Conservation (phyloP, 2,329 filamentous ascomycete genomes). For the Sporothrix brasiliensis region DNA sequence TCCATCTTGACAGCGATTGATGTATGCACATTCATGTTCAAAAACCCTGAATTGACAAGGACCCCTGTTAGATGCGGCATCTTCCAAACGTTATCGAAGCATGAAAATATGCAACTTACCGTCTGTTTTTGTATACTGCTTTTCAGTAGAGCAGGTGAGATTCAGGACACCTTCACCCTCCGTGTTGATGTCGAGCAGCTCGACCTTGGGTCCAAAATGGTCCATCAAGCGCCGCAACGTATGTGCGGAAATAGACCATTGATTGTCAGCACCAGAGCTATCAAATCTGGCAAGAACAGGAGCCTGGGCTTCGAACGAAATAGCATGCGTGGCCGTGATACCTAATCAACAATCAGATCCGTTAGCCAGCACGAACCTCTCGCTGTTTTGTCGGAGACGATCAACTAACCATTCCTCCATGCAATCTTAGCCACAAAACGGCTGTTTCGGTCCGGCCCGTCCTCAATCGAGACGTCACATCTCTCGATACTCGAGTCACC, state of each 20-base stretch:
- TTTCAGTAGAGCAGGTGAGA: conserved; percentile 81
- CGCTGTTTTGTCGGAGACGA: background rate
- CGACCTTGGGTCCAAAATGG: conserved; percentile 77
- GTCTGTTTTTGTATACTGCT: conserved; percentile 67
- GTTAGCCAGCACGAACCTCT: background rate
- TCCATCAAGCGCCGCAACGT: conserved; percentile 76
- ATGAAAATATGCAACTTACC: conserved; percentile 44
- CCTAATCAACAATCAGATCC: conserved; percentile 47
- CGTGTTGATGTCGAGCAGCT: conserved; percentile 77
- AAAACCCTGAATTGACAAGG: conserved; percentile 54
- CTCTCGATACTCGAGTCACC: conserved; percentile 71
- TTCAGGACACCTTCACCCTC: conserved; percentile 72
- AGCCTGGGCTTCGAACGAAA: conserved; percentile 74
- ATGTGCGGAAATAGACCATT: conserved; percentile 72
- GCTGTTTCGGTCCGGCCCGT: conserved; percentile 70
- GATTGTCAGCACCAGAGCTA: conserved; percentile 64
- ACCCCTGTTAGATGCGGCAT: background rate
- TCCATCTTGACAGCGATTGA: conserved; percentile 75
- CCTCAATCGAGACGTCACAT: conserved; percentile 74
- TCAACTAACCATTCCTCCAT: conserved; percentile 67
- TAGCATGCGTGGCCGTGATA: conserved; percentile 73
- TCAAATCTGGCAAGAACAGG: conserved; percentile 78
- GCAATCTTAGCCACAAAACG: conserved; percentile 73
- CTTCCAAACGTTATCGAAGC: too few relatives aligned
- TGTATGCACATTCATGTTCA: conserved; percentile 80